Conservation (phyloP, 192 early-diverging fungal species). For the Mortierella alpina region DNA sequence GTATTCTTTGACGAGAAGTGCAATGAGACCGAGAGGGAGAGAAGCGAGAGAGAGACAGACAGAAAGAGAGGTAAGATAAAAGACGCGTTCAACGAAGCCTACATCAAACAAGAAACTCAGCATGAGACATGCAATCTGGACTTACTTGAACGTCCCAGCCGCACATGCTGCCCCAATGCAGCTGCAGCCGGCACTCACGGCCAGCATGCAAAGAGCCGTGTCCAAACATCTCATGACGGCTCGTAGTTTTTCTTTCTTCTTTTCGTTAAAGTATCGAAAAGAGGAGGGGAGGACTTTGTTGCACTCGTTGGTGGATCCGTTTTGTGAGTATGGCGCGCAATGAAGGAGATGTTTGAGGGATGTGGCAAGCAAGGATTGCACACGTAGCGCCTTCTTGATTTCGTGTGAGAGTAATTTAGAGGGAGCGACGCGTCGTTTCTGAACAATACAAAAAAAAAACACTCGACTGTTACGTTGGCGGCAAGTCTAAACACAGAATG, state of each 20-base stretch:
- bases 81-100: too few species aligned
- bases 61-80: neutral
- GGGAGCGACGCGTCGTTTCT: too few species aligned
- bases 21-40: neutral
- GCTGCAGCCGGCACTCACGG: neutral
- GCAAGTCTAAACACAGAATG: too few species aligned
- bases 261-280: neutral
- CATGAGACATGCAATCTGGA: neutral
- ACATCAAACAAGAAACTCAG: neutral
- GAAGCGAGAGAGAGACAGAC: neutral
- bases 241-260: too few species aligned
- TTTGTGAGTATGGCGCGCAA: too few species aligned
- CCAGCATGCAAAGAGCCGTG: neutral
- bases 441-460: too few species aligned
- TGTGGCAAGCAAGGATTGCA: too few species aligned
- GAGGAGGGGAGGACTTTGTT: neutral
- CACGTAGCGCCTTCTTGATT: too few species aligned
- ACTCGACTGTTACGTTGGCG: too few species aligned
- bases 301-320: too few species aligned
- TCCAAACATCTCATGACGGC: neutral
- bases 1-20: slow-evolving; percentile 11
- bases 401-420: too few species aligned
- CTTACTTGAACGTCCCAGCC: slow-evolving; percentile 5
- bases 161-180: neutral
- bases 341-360: too few species aligned